Percentiles rank a stretch among this genome's conserved stretches.
Conservation (phyloP, 225 moss, liverwort and hornwort species). For the Straminergon stramineum region DNA sequence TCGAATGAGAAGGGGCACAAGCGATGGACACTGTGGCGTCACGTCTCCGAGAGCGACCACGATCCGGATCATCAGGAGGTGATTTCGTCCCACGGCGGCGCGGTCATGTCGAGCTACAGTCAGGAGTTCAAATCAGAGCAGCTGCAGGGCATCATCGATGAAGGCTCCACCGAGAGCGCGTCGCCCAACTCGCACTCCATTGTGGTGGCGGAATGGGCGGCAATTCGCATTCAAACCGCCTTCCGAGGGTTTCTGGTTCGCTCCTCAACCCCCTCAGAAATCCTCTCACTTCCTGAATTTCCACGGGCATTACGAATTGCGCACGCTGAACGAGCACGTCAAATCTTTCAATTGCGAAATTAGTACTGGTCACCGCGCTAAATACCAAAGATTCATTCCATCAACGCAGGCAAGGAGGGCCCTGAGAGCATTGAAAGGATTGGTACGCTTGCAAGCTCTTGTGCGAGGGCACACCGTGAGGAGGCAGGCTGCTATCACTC, state of each 20-base stretch:
- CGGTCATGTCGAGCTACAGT: constrained; percentile 42
- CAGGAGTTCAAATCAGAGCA: constrained; percentile 46
- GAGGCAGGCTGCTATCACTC: constrained; percentile 86
- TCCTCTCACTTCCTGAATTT: not conserved
- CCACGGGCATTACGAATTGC: not conserved
- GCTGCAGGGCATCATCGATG: constrained; percentile 32
- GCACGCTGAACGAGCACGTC: not conserved
- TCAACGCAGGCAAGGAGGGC: constrained; percentile 73
- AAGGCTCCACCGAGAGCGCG: constrained; percentile 32
- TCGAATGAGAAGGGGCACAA: constrained; percentile 43
- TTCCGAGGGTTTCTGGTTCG: constrained; percentile 84
- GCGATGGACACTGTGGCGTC: constrained; percentile 53
- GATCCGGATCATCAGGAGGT: constrained; percentile 50
- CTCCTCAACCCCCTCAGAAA: not conserved
- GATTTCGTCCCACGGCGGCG: constrained; percentile 5
- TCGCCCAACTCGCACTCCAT: constrained; percentile 40
- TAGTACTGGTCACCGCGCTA: not conserved
- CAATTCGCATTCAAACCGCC: constrained; percentile 86
- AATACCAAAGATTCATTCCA: not conserved
- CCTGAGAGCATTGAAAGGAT: constrained; percentile 71
- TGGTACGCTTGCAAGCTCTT: constrained; percentile 84
- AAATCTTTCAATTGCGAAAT: not conserved
- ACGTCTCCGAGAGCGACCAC: constrained; percentile 38
- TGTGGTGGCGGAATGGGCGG: constrained; percentile 65
- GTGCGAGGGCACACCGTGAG: constrained; percentile 89